Percentiles rank a stretch among this genome's conserved stretches.
Conservation (phyloP, 345 rosid species). For the Triadica sebifera region DNA sequence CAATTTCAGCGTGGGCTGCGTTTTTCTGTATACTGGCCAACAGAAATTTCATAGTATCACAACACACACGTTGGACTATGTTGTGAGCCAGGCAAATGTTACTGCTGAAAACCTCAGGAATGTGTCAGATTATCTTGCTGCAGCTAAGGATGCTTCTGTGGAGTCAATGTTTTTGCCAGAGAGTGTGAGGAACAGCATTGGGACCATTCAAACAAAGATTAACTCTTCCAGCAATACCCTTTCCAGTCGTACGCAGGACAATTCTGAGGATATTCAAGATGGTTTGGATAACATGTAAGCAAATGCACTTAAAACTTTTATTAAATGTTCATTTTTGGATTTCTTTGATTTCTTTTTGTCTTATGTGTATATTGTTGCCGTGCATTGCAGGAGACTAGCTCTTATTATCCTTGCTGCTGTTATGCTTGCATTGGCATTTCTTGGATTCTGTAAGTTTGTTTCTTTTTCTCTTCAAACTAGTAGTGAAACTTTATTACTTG, state of each 20-base stretch:
- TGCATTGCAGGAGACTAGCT: constrained; percentile 59
- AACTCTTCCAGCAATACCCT: constrained; percentile 64
- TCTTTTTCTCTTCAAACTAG: neutral
- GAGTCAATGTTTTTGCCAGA: constrained; percentile 44
- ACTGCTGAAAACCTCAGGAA: constrained; percentile 74
- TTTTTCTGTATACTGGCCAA: constrained; percentile 80
- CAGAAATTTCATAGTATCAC: constrained; percentile 77
- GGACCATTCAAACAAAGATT: constrained; percentile 53
- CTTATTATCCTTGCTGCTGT: constrained; percentile 84
- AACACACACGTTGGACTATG: constrained; percentile 59
- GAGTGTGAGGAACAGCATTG: constrained; percentile 46
- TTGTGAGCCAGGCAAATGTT: constrained; percentile 59
- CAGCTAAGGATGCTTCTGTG: constrained; percentile 59
- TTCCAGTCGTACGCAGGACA: constrained; percentile 50
- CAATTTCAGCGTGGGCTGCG: constrained; percentile 66
- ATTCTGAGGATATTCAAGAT: constrained; percentile 54
- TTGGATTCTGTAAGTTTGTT: constrained; percentile 78
- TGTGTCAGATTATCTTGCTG: constrained; percentile 77
- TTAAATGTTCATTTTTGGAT: neutral
- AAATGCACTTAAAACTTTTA: neutral
- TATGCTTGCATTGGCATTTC: constrained; percentile 84
- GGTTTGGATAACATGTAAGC: constrained; percentile 63
- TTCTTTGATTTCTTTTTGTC: neutral
- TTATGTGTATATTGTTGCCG: neutral
- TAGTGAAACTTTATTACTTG: neutral